Evolutionary conservation across 1,284 basidiomycete genomes (phyloP).

Genomic region (Ganoderma leucocontextum): DNA sequence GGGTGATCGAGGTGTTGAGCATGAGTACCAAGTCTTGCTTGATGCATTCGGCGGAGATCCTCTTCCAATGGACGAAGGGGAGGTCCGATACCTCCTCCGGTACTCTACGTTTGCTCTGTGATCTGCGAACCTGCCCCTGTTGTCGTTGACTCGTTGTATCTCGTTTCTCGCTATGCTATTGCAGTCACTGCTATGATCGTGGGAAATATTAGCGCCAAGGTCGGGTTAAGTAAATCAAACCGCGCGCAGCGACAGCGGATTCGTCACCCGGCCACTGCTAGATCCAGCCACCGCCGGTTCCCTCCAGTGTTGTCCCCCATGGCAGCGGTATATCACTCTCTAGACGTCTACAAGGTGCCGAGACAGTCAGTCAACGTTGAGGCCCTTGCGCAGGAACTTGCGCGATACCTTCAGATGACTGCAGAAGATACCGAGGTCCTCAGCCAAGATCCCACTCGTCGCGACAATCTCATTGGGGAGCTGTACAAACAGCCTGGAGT

Average conservation of each 20-base stretch:
- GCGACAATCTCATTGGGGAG: not conserved
- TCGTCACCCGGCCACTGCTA: too few relatives aligned
- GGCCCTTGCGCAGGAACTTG: not conserved
- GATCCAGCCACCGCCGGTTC: too few relatives aligned
- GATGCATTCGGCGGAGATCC: slow-evolving; percentile 12
- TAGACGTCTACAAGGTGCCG: not conserved
- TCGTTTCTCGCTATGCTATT: too few relatives aligned
- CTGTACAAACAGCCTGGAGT: not conserved
- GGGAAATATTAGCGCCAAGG: too few relatives aligned
- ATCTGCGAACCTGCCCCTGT: not conserved
- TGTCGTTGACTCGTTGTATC: not conserved
- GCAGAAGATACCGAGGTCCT: not conserved
- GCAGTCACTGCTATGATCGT: too few relatives aligned
- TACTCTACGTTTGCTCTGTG: slow-evolving; percentile 7
- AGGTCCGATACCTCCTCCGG: slow-evolving; percentile 14
- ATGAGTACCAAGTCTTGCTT: slow-evolving; percentile 19
- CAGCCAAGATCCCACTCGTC: not conserved
- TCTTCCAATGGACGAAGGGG: slow-evolving; percentile 18
- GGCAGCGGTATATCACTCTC: not conserved
- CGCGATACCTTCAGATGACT: not conserved
- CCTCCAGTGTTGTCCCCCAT: not conserved
- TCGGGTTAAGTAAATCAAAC: too few relatives aligned
- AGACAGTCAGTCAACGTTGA: not conserved
- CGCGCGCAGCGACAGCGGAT: too few relatives aligned
- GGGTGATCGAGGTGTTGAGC: slow-evolving; percentile 9